Evolutionary conservation across 108 stramenopile genomes (phyloP), one percentile per base, ranked within the genome.

Genomic region (Parmales sp.): DNA sequence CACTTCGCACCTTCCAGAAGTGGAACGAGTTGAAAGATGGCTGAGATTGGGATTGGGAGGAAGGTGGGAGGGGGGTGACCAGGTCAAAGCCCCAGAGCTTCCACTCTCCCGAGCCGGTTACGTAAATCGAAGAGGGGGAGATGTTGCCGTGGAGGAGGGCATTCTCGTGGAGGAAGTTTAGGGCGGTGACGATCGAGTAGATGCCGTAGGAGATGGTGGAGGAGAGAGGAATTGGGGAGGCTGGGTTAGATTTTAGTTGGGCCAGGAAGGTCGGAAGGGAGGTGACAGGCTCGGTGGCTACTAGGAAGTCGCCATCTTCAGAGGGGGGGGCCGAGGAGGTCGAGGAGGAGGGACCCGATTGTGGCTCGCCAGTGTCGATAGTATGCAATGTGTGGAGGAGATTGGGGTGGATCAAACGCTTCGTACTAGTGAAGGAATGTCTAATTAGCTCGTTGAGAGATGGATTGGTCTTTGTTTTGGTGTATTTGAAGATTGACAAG

Each of bases 21-120:
- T 20, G 5, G n/a, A 13, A 19, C 49, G n/a, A 50, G 6, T 22
- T 50, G 6, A 50, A n/a, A 18, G 19, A 13, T 22, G n/a, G 6
- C 76, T 73, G 72, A 90, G 90, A 54, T 86, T 85, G 9, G 74
- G 69, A 19, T 80, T 72, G 22, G 88, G 86, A 29, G 20, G 29
- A 16, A 22, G 60, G 31, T 63, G 18, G 20, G 31, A 86, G 51
- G 23, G 82, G 80, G 1, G 85, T 86, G n/a, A 78, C 66, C 0
- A 92, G 45, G 51, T 75, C 77, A 74, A 88, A 92, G 38, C 83
- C 85, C 70, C 83, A 88, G 13, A 92, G 66, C 68, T 92, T 92
- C 68, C 88, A 89, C 69, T 92, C 91, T 11, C 91, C 91, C 34
- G 80, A 72, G 13, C 76, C 81, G 7, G 89, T 92, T 11, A 92